Percentiles rank a stretch among this genome's conserved stretches.
phyloP scores from a whole-genome alignment of 2,329 filamentous ascomycete genomes.

The Aureobasidium sp. region DNA sequence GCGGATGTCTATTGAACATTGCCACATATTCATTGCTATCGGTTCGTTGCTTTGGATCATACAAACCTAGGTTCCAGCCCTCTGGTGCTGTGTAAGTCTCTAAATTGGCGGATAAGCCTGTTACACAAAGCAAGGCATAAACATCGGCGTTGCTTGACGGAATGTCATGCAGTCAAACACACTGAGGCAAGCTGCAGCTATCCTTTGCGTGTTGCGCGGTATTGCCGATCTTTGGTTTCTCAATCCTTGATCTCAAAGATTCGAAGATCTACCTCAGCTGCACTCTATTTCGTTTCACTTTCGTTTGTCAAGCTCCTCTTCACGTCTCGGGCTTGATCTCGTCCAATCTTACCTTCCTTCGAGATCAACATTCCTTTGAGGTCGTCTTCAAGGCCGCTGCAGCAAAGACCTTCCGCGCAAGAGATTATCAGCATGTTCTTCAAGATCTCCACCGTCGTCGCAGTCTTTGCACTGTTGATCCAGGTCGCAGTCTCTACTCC shows the following conservation, averaged over 20 bases:
- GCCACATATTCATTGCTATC: neutral
- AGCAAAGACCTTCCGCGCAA: neutral
- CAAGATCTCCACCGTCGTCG: conserved; percentile 38
- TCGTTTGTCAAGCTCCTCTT: neutral
- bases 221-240: neutral
- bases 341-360: neutral
- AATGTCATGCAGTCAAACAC: conserved; percentile 2
- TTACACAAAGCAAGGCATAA: conserved; percentile 7
- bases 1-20: neutral
- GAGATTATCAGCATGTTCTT: conserved; percentile 36
- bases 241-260: neutral
- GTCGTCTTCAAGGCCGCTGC: neutral
- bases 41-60: neutral
- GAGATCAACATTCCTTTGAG: neutral
- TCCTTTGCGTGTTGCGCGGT: neutral
- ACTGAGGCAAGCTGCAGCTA: neutral
- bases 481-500: conserved; percentile 36
- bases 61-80: neutral
- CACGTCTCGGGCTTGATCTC: neutral
- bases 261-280: neutral
- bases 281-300: neutral
- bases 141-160: neutral
- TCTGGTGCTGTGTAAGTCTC: neutral
- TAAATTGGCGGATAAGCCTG: neutral
- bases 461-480: conserved; percentile 40